A percentile compares a stretch with the other conserved stretches of the same genome.
Evolutionary conservation across 495 filamentous ascomycete species (phyloP).

Genomic region (Schizothecium vesticola): DNA sequence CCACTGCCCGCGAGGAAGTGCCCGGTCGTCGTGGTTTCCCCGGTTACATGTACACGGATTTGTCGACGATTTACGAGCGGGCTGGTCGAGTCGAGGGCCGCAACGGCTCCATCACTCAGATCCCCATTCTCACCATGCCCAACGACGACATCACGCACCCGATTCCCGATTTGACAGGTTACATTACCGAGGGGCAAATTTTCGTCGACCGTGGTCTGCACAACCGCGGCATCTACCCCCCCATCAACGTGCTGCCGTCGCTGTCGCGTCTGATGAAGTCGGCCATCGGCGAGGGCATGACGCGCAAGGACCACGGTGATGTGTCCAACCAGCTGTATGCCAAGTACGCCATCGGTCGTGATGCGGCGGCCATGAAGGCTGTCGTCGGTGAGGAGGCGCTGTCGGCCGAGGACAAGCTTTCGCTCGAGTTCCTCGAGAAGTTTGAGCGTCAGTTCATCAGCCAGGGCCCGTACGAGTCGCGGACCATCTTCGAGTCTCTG

Average conservation of each 20-base stretch:
- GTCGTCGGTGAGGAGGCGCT: constrained; percentile 98
- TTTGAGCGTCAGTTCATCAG: constrained; percentile 92
- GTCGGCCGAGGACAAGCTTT: constrained; percentile 92
- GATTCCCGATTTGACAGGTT: constrained; percentile 96
- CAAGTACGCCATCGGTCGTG: constrained; percentile 98
- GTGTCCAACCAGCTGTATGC: constrained; percentile 99
- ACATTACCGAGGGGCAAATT: constrained; percentile 98
- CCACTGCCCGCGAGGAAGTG: constrained; percentile 97
- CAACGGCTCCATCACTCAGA: constrained; percentile 98
- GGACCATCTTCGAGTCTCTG: constrained; percentile 84
- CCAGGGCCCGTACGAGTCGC: constrained; percentile 86
- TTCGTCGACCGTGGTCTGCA: constrained; percentile 91
- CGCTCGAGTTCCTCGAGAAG: constrained; percentile 95
- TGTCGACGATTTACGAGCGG: constrained; percentile 99
- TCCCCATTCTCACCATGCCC: constrained; percentile 98
- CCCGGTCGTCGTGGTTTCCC: constrained; percentile 99
- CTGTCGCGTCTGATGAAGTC: constrained; percentile 99
- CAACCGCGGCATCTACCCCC: constrained; percentile 97
- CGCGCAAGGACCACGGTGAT: constrained; percentile 92
- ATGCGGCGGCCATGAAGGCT: constrained; percentile 98
- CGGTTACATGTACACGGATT: constrained; percentile 99
- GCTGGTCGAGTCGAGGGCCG: constrained; percentile 96
- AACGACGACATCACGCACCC: constrained; percentile 99
- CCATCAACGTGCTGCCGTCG: constrained; percentile 98
- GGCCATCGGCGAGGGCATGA: constrained; percentile 94